Evolutionary conservation across 306 rosid genomes (phyloP).

Genomic region (Casuarina equisetifolia): DNA sequence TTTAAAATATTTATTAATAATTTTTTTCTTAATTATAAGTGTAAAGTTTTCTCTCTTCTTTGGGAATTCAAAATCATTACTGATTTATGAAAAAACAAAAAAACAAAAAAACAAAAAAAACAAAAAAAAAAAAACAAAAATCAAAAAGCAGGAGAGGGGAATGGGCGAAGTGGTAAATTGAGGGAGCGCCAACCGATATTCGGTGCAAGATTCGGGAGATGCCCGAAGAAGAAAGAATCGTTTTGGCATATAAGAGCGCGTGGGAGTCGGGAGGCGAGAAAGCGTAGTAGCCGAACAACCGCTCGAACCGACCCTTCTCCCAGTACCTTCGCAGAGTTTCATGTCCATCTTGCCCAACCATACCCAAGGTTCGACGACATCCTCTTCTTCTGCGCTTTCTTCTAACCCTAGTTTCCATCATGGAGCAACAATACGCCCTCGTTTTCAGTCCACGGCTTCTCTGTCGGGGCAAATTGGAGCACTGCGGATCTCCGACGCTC

Average conservation of each 20-base stretch:
- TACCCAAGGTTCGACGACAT: constrained; percentile 58
- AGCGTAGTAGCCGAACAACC: neutral
- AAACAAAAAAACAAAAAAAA: too few relatives aligned
- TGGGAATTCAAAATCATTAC: too few relatives aligned
- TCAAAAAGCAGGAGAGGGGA: too few relatives aligned
- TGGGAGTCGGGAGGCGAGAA: neutral
- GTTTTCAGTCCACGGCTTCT: constrained; percentile 27
- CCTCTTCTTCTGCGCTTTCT: constrained; percentile 49
- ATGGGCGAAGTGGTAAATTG: neutral
- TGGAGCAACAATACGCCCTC: constrained; percentile 41
- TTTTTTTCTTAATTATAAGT: too few relatives aligned
- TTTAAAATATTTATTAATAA: too few relatives aligned
- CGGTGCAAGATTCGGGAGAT: constrained; percentile 28
- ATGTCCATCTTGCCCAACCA: constrained; percentile 98
- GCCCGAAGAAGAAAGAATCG: neutral
- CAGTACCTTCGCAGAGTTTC: constrained; percentile 49
- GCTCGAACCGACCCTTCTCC: constrained; percentile 20
- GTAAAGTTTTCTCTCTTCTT: too few relatives aligned
- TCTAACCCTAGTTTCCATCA: constrained; percentile 64
- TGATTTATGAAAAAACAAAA: too few relatives aligned
- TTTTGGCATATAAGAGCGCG: neutral
- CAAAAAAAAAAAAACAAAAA: too few relatives aligned
- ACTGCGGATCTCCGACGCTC: constrained; percentile 55
- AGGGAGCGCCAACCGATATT: constrained; percentile 7
- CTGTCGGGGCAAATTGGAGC: constrained; percentile 51